phyloP scores from a whole-genome alignment of 2,329 filamentous ascomycete species.

The Chrysosporium queenslandicum region DNA sequence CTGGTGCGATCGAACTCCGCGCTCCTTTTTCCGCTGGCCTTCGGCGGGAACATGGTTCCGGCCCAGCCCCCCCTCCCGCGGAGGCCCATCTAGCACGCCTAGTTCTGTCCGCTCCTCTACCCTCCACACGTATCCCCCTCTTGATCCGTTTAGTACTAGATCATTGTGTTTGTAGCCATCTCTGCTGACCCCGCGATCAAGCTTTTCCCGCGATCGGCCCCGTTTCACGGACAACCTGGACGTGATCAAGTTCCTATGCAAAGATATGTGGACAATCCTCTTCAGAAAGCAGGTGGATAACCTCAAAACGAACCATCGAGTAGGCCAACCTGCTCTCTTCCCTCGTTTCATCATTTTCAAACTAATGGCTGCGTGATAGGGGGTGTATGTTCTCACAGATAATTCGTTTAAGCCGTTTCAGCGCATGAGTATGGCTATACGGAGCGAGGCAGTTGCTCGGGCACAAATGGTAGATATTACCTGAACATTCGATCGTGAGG shows the following conservation, averaged over 20 bases:
- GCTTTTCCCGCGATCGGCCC: slow-evolving; percentile 54
- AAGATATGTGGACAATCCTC: slow-evolving; percentile 89
- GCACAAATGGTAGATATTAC: slow-evolving; percentile 59
- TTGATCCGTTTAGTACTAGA: no score
- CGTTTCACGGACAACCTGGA: slow-evolving; percentile 88
- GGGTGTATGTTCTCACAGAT: slow-evolving; percentile 93
- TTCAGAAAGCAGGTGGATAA: slow-evolving; percentile 98
- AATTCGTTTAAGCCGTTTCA: slow-evolving; percentile 79
- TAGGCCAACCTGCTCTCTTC: slow-evolving; percentile 33
- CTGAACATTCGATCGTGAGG: not conserved
- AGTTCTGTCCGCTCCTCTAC: not conserved
- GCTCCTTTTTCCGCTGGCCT: not conserved
- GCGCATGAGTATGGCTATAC: slow-evolving; percentile 75
- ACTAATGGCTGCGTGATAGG: slow-evolving; percentile 40
- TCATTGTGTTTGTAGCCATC: no score
- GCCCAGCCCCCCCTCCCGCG: no score
- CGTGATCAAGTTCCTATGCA: slow-evolving; percentile 96
- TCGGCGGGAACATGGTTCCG: not conserved
- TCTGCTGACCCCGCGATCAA: slow-evolving; percentile 14
- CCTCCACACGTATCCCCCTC: no score
- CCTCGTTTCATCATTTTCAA: not conserved
- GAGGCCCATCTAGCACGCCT: no score
- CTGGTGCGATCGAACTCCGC: not conserved
- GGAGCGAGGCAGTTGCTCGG: slow-evolving; percentile 59
- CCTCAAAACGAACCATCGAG: slow-evolving; percentile 91